Percentiles rank a stretch among this genome's conserved stretches.
phyloP scores from a whole-genome alignment of 495 filamentous ascomycete genomes.

The Cercophora scortea region DNA sequence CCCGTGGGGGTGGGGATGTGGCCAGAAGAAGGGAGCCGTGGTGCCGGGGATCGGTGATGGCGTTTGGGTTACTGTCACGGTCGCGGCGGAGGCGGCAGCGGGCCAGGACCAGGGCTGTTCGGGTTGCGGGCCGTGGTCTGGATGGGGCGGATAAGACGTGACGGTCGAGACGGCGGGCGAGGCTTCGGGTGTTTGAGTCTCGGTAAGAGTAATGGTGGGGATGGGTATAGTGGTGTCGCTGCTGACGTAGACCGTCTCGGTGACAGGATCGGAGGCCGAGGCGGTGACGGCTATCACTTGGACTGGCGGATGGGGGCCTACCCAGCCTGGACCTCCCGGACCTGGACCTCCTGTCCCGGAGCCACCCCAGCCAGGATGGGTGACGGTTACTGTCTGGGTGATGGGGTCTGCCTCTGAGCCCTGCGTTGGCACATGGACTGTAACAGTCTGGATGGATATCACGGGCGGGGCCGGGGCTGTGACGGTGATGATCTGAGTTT shows the following conservation, averaged over 20 bases:
- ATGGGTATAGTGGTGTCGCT: neutral
- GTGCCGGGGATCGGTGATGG: too few relatives aligned
- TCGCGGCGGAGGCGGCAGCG: too few relatives aligned
- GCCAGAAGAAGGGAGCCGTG: too few relatives aligned
- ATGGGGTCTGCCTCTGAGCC: conserved; percentile 2
- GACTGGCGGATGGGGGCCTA: neutral
- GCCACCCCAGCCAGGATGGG: neutral
- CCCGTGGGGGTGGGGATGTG: too few relatives aligned
- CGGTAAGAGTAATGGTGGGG: neutral
- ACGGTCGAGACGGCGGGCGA: neutral
- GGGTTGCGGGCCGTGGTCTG: too few relatives aligned
- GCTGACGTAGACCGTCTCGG: conserved; percentile 6
- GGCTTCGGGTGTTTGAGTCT: neutral
- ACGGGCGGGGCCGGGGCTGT: too few relatives aligned
- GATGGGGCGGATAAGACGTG: neutral
- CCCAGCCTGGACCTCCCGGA: neutral
- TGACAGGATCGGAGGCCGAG: neutral
- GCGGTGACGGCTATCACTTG: neutral
- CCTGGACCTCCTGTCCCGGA: too few relatives aligned
- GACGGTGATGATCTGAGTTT: too few relatives aligned
- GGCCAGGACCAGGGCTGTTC: too few relatives aligned
- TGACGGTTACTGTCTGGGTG: conserved; percentile 1
- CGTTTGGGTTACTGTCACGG: too few relatives aligned
- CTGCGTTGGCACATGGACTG: too few relatives aligned
- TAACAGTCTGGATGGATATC: too few relatives aligned